Evolutionary conservation across 1,139 yeast species (phyloP).

Genomic region (Pichia sp.): DNA sequence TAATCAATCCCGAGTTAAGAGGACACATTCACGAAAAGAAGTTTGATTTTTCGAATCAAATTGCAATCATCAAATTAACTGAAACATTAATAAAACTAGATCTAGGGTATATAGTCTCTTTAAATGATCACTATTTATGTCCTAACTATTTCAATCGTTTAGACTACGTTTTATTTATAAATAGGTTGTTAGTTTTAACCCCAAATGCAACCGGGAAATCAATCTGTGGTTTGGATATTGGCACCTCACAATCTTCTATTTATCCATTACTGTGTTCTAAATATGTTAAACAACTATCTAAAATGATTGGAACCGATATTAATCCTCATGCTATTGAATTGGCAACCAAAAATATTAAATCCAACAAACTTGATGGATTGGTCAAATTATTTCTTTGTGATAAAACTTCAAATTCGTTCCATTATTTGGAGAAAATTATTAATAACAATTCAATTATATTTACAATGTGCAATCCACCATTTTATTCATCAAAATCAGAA

Average conservation of each 20-base stretch:
- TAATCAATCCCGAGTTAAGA: constrained; percentile 13
- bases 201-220: background rate
- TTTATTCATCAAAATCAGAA: constrained; percentile 32
- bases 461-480: constrained; percentile 43
- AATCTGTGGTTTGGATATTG: constrained; percentile 28
- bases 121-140: constrained; percentile 22
- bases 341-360: constrained; percentile 23
- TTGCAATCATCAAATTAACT: constrained; percentile 20
- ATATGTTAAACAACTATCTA: constrained; percentile 10
- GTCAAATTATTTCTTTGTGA: constrained; percentile 12
- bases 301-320: constrained; percentile 33
- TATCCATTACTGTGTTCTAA: constrained; percentile 34
- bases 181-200: constrained; percentile 11
- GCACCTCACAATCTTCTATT: constrained; percentile 39
- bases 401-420: constrained; percentile 10
- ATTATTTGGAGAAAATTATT: background rate
- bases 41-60: constrained; percentile 20
- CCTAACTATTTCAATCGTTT: constrained; percentile 28
- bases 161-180: constrained; percentile 23
- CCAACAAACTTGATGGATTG: constrained; percentile 19
- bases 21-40: constrained; percentile 4
- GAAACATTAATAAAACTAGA: constrained; percentile 15
- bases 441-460: constrained; percentile 18
- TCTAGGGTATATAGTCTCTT: constrained; percentile 15
- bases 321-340: constrained; percentile 27